A percentile compares a stretch with the other conserved stretches of the same genome.
phyloP scores from a whole-genome alignment of 139 green algal genomes.

The Asterochloris sp. region DNA sequence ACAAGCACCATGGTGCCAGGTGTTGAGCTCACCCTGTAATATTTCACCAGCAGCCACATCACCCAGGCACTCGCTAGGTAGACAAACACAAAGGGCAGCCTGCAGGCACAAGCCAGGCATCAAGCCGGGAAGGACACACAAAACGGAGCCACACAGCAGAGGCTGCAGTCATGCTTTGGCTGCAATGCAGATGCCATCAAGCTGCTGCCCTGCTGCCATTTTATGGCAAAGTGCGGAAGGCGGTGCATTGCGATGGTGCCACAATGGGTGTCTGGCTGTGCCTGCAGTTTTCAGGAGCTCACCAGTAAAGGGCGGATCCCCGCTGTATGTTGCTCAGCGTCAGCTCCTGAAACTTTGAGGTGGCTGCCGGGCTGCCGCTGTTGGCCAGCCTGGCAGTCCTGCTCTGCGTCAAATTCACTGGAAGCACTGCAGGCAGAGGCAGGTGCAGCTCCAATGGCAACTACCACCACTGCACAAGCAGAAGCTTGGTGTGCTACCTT shows the following conservation, averaged over 20 bases:
- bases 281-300: not conserved
- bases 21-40: slow-evolving; percentile 18
- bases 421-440: slow-evolving; percentile 19
- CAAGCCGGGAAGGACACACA: not conserved
- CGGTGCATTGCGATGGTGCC: not conserved
- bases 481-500: not conserved
- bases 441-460: not conserved
- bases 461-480: not conserved
- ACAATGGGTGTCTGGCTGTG: not conserved
- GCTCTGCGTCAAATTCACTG: slow-evolving; percentile 21
- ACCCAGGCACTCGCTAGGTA: slow-evolving; percentile 16
- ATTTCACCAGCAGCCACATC: slow-evolving; percentile 24
- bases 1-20: not conserved
- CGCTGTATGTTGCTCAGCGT: slow-evolving; percentile 16
- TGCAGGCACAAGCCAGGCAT: slow-evolving; percentile 3
- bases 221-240: not conserved
- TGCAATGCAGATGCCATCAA: not conserved
- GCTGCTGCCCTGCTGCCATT: not conserved
- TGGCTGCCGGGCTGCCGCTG: not conserved
- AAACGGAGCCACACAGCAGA: not conserved
- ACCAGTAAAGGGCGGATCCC: slow-evolving; percentile 23
- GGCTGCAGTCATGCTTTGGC: not conserved
- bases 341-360: slow-evolving; percentile 10
- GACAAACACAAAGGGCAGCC: slow-evolving; percentile 27
- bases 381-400: not conserved